Evolutionary conservation across 1,284 basidiomycete genomes (phyloP), one percentile per base, ranked within the genome.

Genomic region (Prillingera fragicola): DNA sequence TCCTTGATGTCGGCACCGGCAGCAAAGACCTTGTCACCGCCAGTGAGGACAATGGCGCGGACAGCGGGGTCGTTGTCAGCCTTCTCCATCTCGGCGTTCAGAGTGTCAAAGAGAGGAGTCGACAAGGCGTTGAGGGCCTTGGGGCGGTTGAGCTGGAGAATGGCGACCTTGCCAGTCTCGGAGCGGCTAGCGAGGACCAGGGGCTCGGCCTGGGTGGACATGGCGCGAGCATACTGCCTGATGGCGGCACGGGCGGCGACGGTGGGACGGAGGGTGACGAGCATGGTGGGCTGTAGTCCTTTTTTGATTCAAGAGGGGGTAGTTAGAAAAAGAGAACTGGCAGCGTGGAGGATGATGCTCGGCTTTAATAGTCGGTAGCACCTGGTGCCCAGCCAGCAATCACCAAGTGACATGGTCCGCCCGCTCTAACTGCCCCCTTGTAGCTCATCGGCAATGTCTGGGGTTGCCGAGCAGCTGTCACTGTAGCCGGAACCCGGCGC

Each of bases 51-150:
- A 58, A 98, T 83, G 18, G 89, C 90, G 35, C 84, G 80, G 39
- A 87, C 75, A 9, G 74, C 72, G 27, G 81, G 76, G 59, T 94
- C 89, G 32, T 71, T 73, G 62, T 90, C 86, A 5, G 84, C 81
- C 39, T 80, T 78, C 24, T 73, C 76, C 37, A 92, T 69, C 14
- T 86, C 89, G 41, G 79, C 75, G 63, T 88, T 86, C 39, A 95
- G 78, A 63, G 87, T 83, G 17, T 72, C 71, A 66, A 91, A 84
- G 48, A 94, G 75, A 8, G 87, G 83, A 9, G 82, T 78, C 62
- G 80, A 86, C 50, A 98, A 77, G 28, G 95, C 94, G 69, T 98
- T 97, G 59, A 97, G 78, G 19, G 89, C 89, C 66, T 95, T 96
- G 38, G 95, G 94, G 44, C 94, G 80, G 76, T 99, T 96, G 63